Evolutionary conservation across 345 rosid species (phyloP).

Genomic region (Corymbia maculata): DNA sequence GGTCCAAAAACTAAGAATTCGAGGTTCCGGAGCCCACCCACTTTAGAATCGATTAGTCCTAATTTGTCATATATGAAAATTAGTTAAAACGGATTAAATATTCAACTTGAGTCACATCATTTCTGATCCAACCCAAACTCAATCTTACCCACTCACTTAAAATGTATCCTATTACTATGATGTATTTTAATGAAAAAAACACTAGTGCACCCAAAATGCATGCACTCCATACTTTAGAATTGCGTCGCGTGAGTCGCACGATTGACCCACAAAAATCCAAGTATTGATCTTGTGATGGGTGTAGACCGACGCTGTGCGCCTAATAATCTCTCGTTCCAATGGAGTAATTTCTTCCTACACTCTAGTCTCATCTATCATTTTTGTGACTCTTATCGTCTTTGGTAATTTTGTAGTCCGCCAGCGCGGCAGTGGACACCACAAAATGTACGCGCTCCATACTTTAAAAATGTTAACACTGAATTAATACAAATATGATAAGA

Average conservation of each 20-base stretch:
- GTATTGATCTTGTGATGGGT: rapidly evolving
- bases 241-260: rapidly evolving
- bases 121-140: not conserved
- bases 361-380: rapidly evolving
- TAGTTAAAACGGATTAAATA: too few species aligned
- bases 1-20: too few species aligned
- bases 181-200: not conserved
- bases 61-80: too few species aligned
- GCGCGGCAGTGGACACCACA: not conserved
- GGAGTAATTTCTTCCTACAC: rapidly evolving
- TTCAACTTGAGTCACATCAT: rapidly evolving
- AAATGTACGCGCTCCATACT: not conserved
- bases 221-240: rapidly evolving
- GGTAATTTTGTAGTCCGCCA: not conserved
- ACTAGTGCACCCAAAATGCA: not conserved
- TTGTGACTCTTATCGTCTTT: not conserved
- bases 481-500: too few species aligned
- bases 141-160: rapidly evolving
- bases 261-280: not conserved
- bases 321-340: not conserved
- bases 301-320: rapidly evolving
- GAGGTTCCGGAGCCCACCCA: too few species aligned
- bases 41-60: too few species aligned
- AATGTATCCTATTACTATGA: rapidly evolving
- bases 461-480: too few species aligned